These are phyloP conservation scores for Leccinum imitatum DNA, from an alignment of 768 basidiomycete species.

Conservation along the genomic window DNA sequence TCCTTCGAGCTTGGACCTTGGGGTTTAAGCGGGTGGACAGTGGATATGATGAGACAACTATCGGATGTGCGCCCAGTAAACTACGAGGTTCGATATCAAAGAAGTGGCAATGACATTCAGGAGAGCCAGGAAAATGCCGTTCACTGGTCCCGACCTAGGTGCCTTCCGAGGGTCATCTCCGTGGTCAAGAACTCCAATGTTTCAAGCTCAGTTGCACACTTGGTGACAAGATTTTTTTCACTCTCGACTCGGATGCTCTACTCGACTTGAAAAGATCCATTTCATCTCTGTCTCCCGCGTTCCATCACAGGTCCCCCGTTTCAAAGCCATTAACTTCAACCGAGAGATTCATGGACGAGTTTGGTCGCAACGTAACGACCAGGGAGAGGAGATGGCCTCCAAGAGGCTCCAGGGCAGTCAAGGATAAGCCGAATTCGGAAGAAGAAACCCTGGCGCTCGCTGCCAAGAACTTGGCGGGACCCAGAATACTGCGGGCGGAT, in stretches of 20 bases:
- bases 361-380: conserved; percentile 1
- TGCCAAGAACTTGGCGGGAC: background rate
- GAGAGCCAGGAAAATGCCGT: background rate
- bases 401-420: background rate
- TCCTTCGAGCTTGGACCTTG: background rate
- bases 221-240: background rate
- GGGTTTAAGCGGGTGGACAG: background rate
- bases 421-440: conserved; percentile 2
- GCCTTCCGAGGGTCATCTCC: background rate
- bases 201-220: conserved; percentile 1
- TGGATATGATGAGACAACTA: background rate
- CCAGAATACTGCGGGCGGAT: background rate
- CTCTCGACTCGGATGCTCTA: background rate
- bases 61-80: background rate
- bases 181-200: conserved; percentile 1
- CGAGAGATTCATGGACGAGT: background rate
- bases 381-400: background rate
- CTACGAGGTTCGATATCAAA: background rate
- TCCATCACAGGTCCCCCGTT: background rate
- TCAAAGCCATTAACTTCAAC: background rate
- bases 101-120: background rate
- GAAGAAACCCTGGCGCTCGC: background rate
- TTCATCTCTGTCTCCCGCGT: background rate
- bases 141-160: background rate
- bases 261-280: background rate